Conservation (phyloP, 768 basidiomycete species). For the Coprinellus aureogranulatus region DNA sequence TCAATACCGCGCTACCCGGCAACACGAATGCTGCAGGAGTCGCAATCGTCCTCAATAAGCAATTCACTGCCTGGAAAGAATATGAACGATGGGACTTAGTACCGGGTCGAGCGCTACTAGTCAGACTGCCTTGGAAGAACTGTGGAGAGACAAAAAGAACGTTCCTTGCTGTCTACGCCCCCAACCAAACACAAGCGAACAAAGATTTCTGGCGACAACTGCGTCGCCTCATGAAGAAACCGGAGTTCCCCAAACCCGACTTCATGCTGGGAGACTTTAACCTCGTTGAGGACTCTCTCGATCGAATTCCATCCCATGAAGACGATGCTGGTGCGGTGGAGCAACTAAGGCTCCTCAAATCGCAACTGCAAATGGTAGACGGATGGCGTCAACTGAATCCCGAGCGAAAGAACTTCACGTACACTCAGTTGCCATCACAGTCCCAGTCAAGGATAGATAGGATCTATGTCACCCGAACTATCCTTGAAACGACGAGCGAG, state of each 20-base stretch:
- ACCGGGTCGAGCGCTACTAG: slow-evolving; percentile 23
- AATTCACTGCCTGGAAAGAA: slow-evolving; percentile 14
- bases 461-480: slow-evolving; percentile 26
- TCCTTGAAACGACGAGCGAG: slow-evolving; percentile 13
- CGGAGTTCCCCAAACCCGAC: slow-evolving; percentile 20
- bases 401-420: slow-evolving; percentile 23
- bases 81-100: slow-evolving; percentile 13
- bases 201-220: slow-evolving; percentile 25
- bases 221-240: background rate
- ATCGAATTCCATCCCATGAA: slow-evolving; percentile 25
- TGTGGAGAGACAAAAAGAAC: slow-evolving; percentile 9
- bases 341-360: slow-evolving; percentile 21
- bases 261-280: slow-evolving; percentile 42
- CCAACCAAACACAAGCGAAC: slow-evolving; percentile 25
- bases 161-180: slow-evolving; percentile 34
- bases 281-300: slow-evolving; percentile 35
- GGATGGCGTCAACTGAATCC: slow-evolving; percentile 32
- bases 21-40: slow-evolving; percentile 24
- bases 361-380: slow-evolving; percentile 18
- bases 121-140: slow-evolving; percentile 16
- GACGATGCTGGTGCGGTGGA: slow-evolving; percentile 1
- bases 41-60: slow-evolving; percentile 32
- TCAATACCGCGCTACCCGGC: slow-evolving; percentile 13
- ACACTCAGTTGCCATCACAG: slow-evolving; percentile 12
- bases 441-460: slow-evolving; percentile 32